Conservation (phyloP, 2,329 filamentous ascomycete species). For the Acarospora socialis region DNA sequence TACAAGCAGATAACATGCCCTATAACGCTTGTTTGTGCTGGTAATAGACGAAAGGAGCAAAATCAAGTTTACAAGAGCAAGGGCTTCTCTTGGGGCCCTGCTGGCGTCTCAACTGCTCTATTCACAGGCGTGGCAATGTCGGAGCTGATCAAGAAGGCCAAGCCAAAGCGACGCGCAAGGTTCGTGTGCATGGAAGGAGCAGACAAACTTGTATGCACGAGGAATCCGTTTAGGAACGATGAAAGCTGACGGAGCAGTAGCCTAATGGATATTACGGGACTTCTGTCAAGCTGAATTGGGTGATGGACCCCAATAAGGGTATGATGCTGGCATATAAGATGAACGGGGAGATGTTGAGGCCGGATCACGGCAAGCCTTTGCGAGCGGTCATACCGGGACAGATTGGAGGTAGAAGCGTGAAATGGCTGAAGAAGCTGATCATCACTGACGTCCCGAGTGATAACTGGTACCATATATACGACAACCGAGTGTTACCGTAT, state of each 20-base stretch:
- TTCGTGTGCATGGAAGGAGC: constrained; percentile 89
- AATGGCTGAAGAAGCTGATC: constrained; percentile 76
- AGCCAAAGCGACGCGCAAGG: constrained; percentile 53
- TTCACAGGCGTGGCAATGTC: constrained; percentile 72
- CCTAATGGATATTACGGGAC: constrained; percentile 86
- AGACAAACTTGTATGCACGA: constrained; percentile 48
- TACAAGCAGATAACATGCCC: constrained; percentile 77
- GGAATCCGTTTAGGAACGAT: constrained; percentile 3
- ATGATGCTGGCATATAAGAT: constrained; percentile 82
- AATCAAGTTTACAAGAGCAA: constrained; percentile 83
- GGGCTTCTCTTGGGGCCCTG: constrained; percentile 86
- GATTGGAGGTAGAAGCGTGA: constrained; percentile 83
- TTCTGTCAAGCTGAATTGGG: constrained; percentile 78
- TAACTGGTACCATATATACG: constrained; percentile 93
- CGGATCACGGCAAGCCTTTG: constrained; percentile 76
- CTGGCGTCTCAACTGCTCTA: constrained; percentile 71
- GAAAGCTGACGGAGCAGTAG: constrained; percentile 19
- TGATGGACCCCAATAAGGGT: constrained; percentile 64
- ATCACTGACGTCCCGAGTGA: constrained; percentile 67
- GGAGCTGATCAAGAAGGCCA: constrained; percentile 55
- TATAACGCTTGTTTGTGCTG: constrained; percentile 79
- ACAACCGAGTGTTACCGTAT: constrained; percentile 71
- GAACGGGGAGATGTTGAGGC: constrained; percentile 69
- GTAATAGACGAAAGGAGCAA: constrained; percentile 84
- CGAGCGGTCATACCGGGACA: constrained; percentile 76